Percentiles rank a stretch among this genome's conserved stretches.
Conservation (phyloP, 2,329 filamentous ascomycete genomes). For the Purpureocillium lavendulum region DNA sequence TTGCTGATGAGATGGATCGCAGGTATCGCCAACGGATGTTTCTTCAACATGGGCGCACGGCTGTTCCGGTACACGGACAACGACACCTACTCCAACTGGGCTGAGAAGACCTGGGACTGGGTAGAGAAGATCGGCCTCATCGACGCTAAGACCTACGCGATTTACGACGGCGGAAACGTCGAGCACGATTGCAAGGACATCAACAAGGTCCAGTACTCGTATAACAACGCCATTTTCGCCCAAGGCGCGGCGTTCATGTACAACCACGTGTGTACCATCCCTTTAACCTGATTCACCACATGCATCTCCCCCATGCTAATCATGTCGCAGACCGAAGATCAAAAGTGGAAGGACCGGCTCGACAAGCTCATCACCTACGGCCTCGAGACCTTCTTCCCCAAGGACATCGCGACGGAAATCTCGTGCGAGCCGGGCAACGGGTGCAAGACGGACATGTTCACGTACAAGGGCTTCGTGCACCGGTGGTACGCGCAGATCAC, state of each 20-base stretch:
- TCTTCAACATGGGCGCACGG: conserved; percentile 57
- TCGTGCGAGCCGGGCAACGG: conserved; percentile 54
- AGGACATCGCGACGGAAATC: conserved; percentile 48
- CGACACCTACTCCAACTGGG: conserved; percentile 54
- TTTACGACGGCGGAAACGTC: conserved; percentile 46
- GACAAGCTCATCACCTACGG: conserved; percentile 27
- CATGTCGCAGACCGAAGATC: conserved; percentile 38
- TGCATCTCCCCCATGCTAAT: too few species aligned
- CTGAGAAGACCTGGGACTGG: conserved; percentile 55
- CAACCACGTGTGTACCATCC: conserved; percentile 32
- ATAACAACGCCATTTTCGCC: conserved; percentile 48
- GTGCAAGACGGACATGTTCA: conserved; percentile 55
- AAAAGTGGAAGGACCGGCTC: conserved; percentile 42
- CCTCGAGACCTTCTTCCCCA: conserved; percentile 39
- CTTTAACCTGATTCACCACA: too few species aligned
- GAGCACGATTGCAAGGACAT: conserved; percentile 41
- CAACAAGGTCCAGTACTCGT: conserved; percentile 47
- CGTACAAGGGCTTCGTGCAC: conserved; percentile 53
- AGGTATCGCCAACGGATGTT: conserved; percentile 47
- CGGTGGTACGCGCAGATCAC: conserved; percentile 45
- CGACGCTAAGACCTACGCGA: conserved; percentile 43
- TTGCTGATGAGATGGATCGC: too few species aligned
- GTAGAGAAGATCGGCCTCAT: conserved; percentile 46
- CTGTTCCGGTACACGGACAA: conserved; percentile 63
- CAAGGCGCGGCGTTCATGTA: conserved; percentile 56